Base-by-base conservation (phyloP, 495 filamentous ascomycete genomes). In the Melanomma pulvis-pyrius region DNA sequence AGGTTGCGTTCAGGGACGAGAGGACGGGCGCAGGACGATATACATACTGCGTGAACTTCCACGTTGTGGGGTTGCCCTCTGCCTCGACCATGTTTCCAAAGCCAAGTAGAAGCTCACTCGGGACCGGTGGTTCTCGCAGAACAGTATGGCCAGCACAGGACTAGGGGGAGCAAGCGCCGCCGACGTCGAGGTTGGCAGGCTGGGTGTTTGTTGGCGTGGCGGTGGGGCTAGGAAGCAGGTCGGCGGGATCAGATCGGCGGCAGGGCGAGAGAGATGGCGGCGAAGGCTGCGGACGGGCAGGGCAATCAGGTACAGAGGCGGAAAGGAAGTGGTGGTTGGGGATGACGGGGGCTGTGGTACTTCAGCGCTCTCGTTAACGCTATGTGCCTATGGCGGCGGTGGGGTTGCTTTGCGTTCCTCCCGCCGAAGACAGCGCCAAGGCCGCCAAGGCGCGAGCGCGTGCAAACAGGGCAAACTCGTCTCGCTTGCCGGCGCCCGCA, bases 1-100 rank as follows among this genome's bases (percentile, higher is more conserved):
- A n/a, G n/a, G n/a, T n/a, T n/a, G n/a, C n/a, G n/a, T n/a, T n/a
- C n/a, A n/a, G n/a, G n/a, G n/a, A n/a, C n/a, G n/a, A n/a, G n/a
- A n/a, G n/a, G n/a, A n/a, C 49, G 29, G 28, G 22, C n/a, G 22
- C 21, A 53, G 19, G 59, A 25, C 6, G 51, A 30, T 22, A 11
- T 6, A 92, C 96, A 85, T 86, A 98, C 94, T 98, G 94, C 79
- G 94, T 98, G 82, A 98, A 98, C 84, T 98, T 98, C 94, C 94
- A 98, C 78, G 93, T 97, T 73, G 94, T 93, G 78, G 92, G 85
- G 17, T 44, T 89, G 79, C 89, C 83, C 81, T 97, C 94, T 82
- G 88, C 90, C 83, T 97, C 94, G 82, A 94, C 93, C 94, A 98
- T 98, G 81, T 88, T 93, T 78, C 65, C 55, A 54, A 28, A 53